Conservation (phyloP, 805 yeast species). For the Candida alai region DNA sequence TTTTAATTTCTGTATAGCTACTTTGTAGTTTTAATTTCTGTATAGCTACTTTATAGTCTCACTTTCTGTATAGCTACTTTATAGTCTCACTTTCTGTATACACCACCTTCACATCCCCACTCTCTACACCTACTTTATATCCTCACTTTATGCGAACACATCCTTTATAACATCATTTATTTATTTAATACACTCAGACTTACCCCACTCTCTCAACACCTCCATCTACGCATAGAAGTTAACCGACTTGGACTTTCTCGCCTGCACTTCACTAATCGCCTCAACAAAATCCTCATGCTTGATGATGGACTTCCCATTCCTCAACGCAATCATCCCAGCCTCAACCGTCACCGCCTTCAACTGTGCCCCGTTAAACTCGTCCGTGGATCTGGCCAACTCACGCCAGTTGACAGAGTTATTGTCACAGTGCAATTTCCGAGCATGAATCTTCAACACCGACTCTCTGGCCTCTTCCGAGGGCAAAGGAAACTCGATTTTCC, state of each 20-base stretch:
- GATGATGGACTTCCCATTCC: constrained; percentile 87
- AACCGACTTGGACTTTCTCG: constrained; percentile 91
- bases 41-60: no score
- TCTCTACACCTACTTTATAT: no score
- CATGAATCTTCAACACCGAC: constrained; percentile 92
- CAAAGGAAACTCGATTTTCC: constrained; percentile 96
- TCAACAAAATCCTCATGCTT: constrained; percentile 98
- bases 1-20: no score
- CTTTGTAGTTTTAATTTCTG: no score
- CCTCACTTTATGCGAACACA: no score
- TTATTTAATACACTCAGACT: no score
- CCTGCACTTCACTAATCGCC: constrained; percentile 97
- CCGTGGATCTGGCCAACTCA: constrained; percentile 96
- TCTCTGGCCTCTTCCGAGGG: constrained; percentile 98
- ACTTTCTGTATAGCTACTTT: no score
- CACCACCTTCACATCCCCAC: no score
- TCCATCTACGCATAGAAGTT: constrained; percentile 91
- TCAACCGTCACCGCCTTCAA: constrained; percentile 98
- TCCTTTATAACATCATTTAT: no score
- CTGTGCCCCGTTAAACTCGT: constrained; percentile 98
- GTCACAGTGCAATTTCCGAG: constrained; percentile 93
- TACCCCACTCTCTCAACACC: no score
- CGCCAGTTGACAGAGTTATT: constrained; percentile 89
- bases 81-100: no score
- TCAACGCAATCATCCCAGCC: constrained; percentile 98